Conservation (phyloP, 176 grass and related monocot genomes). For the Calamus simplicifolius region DNA sequence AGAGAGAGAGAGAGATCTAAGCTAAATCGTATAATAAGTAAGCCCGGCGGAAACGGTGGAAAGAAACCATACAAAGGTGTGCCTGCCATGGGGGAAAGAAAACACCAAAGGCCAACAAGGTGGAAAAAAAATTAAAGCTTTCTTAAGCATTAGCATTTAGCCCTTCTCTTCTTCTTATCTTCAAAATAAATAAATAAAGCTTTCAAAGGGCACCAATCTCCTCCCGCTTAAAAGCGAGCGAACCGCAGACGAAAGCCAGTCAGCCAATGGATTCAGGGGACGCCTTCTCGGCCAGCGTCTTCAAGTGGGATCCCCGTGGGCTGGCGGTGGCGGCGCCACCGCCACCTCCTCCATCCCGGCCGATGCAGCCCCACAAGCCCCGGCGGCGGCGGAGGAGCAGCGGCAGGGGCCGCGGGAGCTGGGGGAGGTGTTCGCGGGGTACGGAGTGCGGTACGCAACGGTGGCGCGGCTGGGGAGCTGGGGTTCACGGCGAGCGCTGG, state of each 20-base stretch:
- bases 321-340: neutral
- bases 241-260: neutral
- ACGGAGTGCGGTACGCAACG: conserved; percentile 39
- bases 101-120: no score
- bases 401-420: conserved; percentile 26
- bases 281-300: conserved; percentile 16
- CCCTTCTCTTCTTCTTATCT: no score
- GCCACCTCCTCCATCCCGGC: conserved; percentile 8
- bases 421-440: conserved; percentile 33
- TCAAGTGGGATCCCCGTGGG: conserved; percentile 36
- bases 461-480: conserved; percentile 35
- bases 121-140: no score
- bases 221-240: conserved; percentile 1
- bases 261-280: conserved; percentile 8
- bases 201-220: no score
- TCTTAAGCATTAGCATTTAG: no score
- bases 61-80: no score
- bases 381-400: neutral
- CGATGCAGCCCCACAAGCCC: neutral
- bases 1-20: no score
- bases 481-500: conserved; percentile 44
- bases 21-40: no score
- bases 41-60: no score
- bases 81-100: no score
- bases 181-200: no score